phyloP scores from a whole-genome alignment of 78 protist genomes.

The Dictyostelium discoideum region DNA sequence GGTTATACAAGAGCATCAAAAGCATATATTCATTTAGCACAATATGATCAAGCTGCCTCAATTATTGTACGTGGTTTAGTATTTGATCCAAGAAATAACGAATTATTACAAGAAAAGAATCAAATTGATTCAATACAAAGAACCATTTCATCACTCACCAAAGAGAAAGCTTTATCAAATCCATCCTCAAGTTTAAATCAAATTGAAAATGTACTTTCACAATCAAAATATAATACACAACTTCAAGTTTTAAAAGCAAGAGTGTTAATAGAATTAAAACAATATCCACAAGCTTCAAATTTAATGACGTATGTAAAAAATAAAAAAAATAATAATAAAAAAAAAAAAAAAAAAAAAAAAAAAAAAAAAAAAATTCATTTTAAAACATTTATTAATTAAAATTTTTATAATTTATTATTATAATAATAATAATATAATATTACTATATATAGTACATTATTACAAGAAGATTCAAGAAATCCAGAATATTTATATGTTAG shows the following conservation, averaged over 20 bases:
- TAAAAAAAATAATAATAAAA: too few species aligned
- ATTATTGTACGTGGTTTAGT: constrained; percentile 38
- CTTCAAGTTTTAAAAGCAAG: constrained; percentile 25
- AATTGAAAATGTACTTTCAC: constrained; percentile 31
- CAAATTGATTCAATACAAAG: not conserved
- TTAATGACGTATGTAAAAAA: constrained; percentile 37
- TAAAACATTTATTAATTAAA: too few species aligned
- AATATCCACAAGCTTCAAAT: constrained; percentile 50
- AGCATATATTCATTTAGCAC: constrained; percentile 48
- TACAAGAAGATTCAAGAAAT: constrained; percentile 61
- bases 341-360: too few species aligned
- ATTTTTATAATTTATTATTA: too few species aligned
- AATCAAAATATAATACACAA: constrained; percentile 11
- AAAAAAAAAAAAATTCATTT: too few species aligned
- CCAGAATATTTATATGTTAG: constrained; percentile 68
- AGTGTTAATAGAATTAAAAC: constrained; percentile 45
- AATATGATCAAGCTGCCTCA: constrained; percentile 31
- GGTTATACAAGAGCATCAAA: constrained; percentile 70
- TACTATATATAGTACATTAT: constrained; percentile 35
- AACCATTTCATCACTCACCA: not conserved
- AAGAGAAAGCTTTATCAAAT: not conserved
- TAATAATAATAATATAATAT: too few species aligned
- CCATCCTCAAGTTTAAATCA: not conserved
- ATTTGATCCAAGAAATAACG: constrained; percentile 58
- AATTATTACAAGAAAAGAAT: constrained; percentile 32